phyloP scores from a whole-genome alignment of 345 rosid species.

The Bruguiera sexangula region DNA sequence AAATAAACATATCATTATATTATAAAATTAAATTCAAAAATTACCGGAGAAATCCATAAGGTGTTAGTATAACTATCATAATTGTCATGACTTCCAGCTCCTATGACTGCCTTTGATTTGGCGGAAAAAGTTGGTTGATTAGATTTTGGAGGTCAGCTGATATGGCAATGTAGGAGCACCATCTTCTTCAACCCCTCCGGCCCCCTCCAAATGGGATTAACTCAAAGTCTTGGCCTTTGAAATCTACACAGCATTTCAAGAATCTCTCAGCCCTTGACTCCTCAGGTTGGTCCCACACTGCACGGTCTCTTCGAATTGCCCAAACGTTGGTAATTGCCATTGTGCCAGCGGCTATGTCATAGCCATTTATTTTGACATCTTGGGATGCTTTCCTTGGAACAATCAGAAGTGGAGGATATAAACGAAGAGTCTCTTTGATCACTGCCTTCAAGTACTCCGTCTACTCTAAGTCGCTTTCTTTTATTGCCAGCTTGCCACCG shows the following conservation, averaged over 20 bases:
- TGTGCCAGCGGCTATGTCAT: constrained; percentile 28
- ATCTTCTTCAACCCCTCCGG: constrained; percentile 26
- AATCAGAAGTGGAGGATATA: constrained; percentile 40
- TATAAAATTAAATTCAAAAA: too few species aligned
- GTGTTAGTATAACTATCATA: too few species aligned
- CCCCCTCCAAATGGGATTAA: constrained; percentile 41
- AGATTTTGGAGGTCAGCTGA: too few species aligned
- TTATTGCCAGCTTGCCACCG: background rate
- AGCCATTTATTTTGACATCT: constrained; percentile 25
- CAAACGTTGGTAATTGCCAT: constrained; percentile 22
- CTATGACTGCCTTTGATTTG: too few species aligned
- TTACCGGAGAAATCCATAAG: too few species aligned
- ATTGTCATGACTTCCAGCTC: too few species aligned
- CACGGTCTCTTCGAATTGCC: constrained; percentile 38
- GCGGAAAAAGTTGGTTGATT: too few species aligned
- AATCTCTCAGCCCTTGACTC: constrained; percentile 40
- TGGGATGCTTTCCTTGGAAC: constrained; percentile 23
- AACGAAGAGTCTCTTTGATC: constrained; percentile 36
- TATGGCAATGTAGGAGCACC: too few species aligned
- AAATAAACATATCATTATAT: too few species aligned
- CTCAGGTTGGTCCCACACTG: constrained; percentile 22
- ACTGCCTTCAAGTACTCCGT: constrained; percentile 33
- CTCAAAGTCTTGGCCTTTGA: constrained; percentile 31
- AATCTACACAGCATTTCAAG: constrained; percentile 23
- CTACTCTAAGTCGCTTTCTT: constrained; percentile 14